Evolutionary conservation across 73 alveolate genomes (phyloP).

Genomic region (Loxodes magnus): DNA sequence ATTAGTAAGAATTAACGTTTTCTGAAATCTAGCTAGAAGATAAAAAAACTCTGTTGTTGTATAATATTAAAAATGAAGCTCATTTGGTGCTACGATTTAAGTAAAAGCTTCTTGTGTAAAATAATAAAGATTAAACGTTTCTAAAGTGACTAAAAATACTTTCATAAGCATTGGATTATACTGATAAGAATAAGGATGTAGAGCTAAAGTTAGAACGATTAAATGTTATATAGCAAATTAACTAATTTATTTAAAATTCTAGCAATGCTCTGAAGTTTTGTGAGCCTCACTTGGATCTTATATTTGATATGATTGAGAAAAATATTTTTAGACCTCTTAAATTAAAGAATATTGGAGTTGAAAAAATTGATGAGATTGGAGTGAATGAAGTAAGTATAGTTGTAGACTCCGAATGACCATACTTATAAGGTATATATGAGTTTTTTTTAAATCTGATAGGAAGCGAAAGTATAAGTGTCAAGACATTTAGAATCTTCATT

Average conservation of each 20-base stretch:
- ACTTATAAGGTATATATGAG: conserved; percentile 53
- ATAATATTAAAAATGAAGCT: too few relatives aligned
- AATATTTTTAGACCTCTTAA: conserved; percentile 81
- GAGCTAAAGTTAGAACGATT: conserved; percentile 57
- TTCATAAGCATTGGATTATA: conserved; percentile 77
- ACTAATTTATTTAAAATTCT: conserved; percentile 42
- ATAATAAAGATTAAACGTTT: too few relatives aligned
- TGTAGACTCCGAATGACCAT: conserved; percentile 66
- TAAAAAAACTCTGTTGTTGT: too few relatives aligned
- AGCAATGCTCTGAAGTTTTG: conserved; percentile 45
- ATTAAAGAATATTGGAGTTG: conserved; percentile 40
- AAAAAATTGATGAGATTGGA: conserved; percentile 29
- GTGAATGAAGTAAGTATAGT: conserved; percentile 17
- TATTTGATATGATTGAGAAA: conserved; percentile 77
- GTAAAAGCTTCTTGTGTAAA: too few relatives aligned
- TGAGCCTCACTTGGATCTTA: conserved; percentile 67
- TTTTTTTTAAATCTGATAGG: conserved; percentile 48
- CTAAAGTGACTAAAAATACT: too few relatives aligned
- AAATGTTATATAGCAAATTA: conserved; percentile 51
- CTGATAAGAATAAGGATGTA: conserved; percentile 74
- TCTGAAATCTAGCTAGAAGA: too few relatives aligned
- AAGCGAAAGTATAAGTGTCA: conserved; percentile 47
- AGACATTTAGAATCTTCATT: conserved; percentile 30
- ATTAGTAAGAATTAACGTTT: too few relatives aligned
- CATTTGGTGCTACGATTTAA: too few relatives aligned